Evolutionary conservation across 176 grass and related monocot genomes (phyloP).

Genomic region (Ananas comosus): DNA sequence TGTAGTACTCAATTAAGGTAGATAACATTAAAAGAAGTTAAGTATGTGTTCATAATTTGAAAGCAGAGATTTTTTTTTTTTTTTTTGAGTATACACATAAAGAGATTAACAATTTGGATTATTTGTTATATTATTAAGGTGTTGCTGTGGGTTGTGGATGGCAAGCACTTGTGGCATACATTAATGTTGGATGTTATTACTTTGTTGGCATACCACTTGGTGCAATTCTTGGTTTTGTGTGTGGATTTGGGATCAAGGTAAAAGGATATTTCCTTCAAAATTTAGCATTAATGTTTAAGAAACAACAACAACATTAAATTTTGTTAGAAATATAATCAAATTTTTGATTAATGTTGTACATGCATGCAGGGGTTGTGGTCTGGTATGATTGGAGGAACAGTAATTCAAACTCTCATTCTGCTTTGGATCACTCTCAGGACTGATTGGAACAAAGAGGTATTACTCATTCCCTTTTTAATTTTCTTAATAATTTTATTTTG

Average conservation of each 20-base stretch:
- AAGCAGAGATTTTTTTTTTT: too few species aligned
- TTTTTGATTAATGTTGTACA: not conserved
- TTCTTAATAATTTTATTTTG: not conserved
- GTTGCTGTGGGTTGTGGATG: constrained; percentile 87
- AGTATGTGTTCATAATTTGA: too few species aligned
- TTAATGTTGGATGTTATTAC: constrained; percentile 88
- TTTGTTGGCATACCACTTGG: constrained; percentile 68
- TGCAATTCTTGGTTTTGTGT: constrained; percentile 61
- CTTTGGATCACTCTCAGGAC: constrained; percentile 24
- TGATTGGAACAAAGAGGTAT: constrained; percentile 33
- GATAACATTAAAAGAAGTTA: too few species aligned
- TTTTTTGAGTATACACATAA: not conserved
- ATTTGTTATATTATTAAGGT: constrained; percentile 29
- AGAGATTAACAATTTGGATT: not conserved
- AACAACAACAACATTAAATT: not conserved
- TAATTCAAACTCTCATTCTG: constrained; percentile 22
- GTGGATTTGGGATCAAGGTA: constrained; percentile 61
- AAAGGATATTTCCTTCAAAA: not conserved
- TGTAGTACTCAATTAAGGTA: too few species aligned
- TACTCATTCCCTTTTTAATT: not conserved
- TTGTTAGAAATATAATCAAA: not conserved
- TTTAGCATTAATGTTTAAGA: not conserved
- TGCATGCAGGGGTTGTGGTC: constrained; percentile 60
- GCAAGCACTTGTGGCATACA: constrained; percentile 77
- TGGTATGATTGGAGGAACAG: constrained; percentile 22